Base-by-base conservation (phyloP, 2,329 filamentous ascomycete genomes). In the Dothideomycetes sp. region DNA sequence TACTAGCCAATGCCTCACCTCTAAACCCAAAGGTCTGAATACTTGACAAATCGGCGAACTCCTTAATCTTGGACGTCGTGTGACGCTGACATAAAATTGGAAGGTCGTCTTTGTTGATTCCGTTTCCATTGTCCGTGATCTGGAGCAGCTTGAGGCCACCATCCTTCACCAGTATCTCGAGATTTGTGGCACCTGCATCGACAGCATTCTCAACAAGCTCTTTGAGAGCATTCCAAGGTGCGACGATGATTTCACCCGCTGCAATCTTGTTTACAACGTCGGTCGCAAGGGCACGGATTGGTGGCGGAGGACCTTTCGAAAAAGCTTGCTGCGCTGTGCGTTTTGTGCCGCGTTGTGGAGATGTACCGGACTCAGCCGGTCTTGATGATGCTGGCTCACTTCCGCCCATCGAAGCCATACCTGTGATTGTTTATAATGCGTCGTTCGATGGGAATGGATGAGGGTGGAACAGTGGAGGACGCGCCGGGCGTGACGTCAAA, bases 221-320 rank as follows among this genome's bases (percentile, higher is more conserved):
- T 62, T 98, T 98, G 42, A 98, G 63, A 3, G 93, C 91, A 60
- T 98, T 86, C 19, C 95, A 87, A 0, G 91, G 93, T 2, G 91
- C 89, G 36, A 98, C 87, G 45, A 98, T 98, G 52, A 98, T 98
- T 61, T 98, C 91, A 15, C 91, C 91, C 0, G 91, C 91, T 1
- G 91, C 91, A 50, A 98, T 98, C 61, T 96, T 98, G 69, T 96
- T 98, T 49, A 98, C 84, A 16, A 98, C 91, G 64, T 91, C 82
- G 47, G 84, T 79, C 53, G 94, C 84, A 18, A 98, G 73, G 11
- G 89, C 83, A 79, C 94, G 62, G 50, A 75, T 75, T 19, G 39
- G 39, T 37, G 34, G 39, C 34, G 39, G 39, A 27, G 22, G 22
- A 5, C 33, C 34, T n/a, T 16, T 41, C 24, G 56, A 50, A 42